phyloP scores from a whole-genome alignment of 768 basidiomycete genomes.

The Boletus speciosus region DNA sequence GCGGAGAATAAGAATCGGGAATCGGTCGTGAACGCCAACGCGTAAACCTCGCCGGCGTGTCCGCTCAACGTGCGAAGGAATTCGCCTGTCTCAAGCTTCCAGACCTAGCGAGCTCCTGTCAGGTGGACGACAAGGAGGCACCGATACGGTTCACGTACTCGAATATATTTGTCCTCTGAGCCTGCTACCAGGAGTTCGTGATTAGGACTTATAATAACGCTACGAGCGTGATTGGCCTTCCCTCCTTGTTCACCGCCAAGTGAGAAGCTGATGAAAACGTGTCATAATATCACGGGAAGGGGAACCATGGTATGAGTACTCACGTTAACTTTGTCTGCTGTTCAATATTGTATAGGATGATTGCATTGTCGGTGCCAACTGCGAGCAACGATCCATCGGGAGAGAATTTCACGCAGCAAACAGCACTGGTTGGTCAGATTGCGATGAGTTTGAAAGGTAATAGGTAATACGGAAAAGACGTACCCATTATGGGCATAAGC shows the following conservation, averaged over 20 bases:
- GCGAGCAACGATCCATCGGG: constrained; percentile 30
- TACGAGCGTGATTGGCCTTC: constrained; percentile 30
- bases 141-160: constrained; percentile 19
- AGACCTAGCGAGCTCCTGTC: constrained; percentile 19
- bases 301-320: not conserved
- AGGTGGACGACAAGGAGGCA: not conserved
- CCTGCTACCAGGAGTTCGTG: constrained; percentile 31
- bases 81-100: constrained; percentile 23
- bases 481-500: constrained; percentile 82
- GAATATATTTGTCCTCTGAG: constrained; percentile 33
- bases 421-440: constrained; percentile 18
- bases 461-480: constrained; percentile 23
- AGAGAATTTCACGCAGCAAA: constrained; percentile 34
- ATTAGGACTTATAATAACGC: constrained; percentile 32
- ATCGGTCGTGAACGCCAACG: constrained; percentile 33
- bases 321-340: constrained; percentile 29
- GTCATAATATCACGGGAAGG: not conserved
- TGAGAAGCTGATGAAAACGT: constrained; percentile 19
- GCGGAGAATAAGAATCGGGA: constrained; percentile 34
- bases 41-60: constrained; percentile 36
- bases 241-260: constrained; percentile 24
- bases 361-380: constrained; percentile 31
- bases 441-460: constrained; percentile 11
- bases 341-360: constrained; percentile 28
- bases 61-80: constrained; percentile 31